These are phyloP conservation scores for Talaromyces liani DNA, from an alignment of 495 filamentous ascomycete genomes.

Conservation along the genomic window DNA sequence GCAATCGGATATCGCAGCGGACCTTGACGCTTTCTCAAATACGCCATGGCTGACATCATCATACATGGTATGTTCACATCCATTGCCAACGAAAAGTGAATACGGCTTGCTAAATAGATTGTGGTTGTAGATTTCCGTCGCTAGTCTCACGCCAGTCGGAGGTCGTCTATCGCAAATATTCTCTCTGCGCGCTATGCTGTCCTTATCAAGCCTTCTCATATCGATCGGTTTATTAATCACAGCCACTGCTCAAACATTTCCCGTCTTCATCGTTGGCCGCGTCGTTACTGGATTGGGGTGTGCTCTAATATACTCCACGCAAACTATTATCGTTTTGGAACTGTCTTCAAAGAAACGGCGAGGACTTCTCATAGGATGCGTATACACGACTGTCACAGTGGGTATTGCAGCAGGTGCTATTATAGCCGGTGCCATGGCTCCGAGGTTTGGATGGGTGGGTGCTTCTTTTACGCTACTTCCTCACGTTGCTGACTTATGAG, in stretches of 20 bases:
- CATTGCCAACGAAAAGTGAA: neutral
- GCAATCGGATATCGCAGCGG: constrained; percentile 62
- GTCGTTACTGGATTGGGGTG: constrained; percentile 57
- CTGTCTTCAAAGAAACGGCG: constrained; percentile 53
- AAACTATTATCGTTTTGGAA: constrained; percentile 63
- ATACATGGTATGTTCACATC: constrained; percentile 40
- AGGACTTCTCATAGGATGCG: constrained; percentile 61
- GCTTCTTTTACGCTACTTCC: neutral
- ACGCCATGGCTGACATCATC: constrained; percentile 71
- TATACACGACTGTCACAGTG: constrained; percentile 59
- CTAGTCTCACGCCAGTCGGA: constrained; percentile 55
- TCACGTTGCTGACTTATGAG: neutral
- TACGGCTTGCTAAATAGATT: no score
- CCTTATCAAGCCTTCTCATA: constrained; percentile 48
- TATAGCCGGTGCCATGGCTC: constrained; percentile 56
- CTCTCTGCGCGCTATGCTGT: constrained; percentile 51
- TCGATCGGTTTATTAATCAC: constrained; percentile 56
- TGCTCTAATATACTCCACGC: constrained; percentile 58
- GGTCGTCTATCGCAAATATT: constrained; percentile 64
- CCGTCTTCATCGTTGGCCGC: constrained; percentile 58
- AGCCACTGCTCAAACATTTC: constrained; percentile 45
- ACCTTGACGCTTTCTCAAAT: constrained; percentile 62
- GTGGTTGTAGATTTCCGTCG: constrained; percentile 52
- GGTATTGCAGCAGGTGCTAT: constrained; percentile 66
- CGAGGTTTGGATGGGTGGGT: constrained; percentile 60